phyloP scores from a whole-genome alignment of 2,329 filamentous ascomycete species.

The Aspergillus oerlinghausenensis region DNA sequence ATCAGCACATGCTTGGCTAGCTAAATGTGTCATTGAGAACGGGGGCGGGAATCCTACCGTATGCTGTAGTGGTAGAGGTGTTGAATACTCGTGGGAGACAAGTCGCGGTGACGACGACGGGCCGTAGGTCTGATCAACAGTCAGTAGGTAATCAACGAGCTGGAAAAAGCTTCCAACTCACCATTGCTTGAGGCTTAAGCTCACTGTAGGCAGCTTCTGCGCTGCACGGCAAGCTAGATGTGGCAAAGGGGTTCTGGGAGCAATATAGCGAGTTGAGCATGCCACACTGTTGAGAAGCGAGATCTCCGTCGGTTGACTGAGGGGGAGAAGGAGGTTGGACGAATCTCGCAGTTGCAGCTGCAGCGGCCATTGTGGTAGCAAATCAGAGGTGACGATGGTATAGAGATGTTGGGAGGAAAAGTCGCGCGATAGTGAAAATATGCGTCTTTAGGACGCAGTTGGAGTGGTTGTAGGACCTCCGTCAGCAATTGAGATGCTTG shows the following conservation, averaged over 20 bases:
- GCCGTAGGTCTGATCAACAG: slow-evolving; percentile 13
- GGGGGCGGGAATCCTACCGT: slow-evolving; percentile 16
- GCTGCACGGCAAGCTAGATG: slow-evolving; percentile 2
- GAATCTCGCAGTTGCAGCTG: slow-evolving; percentile 8
- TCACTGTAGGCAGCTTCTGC: slow-evolving; percentile 8
- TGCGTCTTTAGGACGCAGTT: background rate
- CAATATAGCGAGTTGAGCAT: slow-evolving; percentile 13
- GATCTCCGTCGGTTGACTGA: slow-evolving; percentile 22
- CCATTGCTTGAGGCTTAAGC: slow-evolving; percentile 12
- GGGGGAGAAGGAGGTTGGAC: slow-evolving; percentile 28
- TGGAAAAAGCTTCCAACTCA: slow-evolving; percentile 10
- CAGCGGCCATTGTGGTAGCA: slow-evolving; percentile 3
- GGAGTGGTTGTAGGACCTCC: background rate
- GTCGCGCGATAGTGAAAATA: background rate
- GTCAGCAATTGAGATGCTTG: background rate
- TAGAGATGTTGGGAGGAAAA: background rate
- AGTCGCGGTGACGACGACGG: slow-evolving; percentile 11
- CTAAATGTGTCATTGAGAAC: background rate
- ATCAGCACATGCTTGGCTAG: background rate
- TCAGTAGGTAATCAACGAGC: background rate
- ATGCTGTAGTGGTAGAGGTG: slow-evolving; percentile 13
- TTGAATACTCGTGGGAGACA: slow-evolving; percentile 12
- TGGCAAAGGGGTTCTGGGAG: slow-evolving; percentile 3
- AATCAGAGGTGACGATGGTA: background rate
- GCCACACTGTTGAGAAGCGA: slow-evolving; percentile 11